Base-by-base conservation (phyloP, 192 early-diverging fungal species). In the Chytriomyces confervae region DNA sequence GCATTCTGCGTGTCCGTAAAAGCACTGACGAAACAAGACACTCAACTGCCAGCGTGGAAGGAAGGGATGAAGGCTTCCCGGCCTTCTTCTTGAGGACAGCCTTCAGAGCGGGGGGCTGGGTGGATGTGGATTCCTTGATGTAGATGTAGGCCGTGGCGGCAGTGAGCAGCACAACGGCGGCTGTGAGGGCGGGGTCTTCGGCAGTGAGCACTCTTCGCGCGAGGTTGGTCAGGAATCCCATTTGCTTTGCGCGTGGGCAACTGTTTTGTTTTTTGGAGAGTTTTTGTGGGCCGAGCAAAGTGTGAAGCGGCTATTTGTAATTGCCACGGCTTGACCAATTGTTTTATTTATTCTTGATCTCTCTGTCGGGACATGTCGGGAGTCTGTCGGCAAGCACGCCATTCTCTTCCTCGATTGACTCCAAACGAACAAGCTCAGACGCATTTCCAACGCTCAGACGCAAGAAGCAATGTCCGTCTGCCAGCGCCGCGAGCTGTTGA, bases 191-290 rank as follows among this genome's bases (percentile, higher is more conserved):
- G 9, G 50, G 9, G 50, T 72, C 70, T 18, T 57, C 50, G 51
- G 24, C 66, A 43, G 66, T 45, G 13, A 68, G 8, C 43, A 47
- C 46, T 8, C 66, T 29, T 8, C 16, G 13, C 3, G 44, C 46
- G 47, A 68, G 44, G 23, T 68, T 46, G 4, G 66, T 68, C 24
- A 68, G 18, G 45, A 44, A 20, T 11, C 66, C 66, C 66, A 68
- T 68, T 20, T 10, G 18, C 47, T 8, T 47, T 68, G 0, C 13
- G 66, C 10, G 11, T 5, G 11, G 0, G 66, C 36, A 36, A 36
- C 36, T 36, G 36, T 2, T 36, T 4, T 36, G 36, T 36, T 36
- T 36, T 36, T 36, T 0, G 36, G 36, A 36, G 1, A 4, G 36
- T 36, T 36, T 36, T 36, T 4, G 36, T 36, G 24, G 24, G 24